Base-by-base conservation (phyloP, 2,329 filamentous ascomycete genomes). In the Beauveria brongniartii region DNA sequence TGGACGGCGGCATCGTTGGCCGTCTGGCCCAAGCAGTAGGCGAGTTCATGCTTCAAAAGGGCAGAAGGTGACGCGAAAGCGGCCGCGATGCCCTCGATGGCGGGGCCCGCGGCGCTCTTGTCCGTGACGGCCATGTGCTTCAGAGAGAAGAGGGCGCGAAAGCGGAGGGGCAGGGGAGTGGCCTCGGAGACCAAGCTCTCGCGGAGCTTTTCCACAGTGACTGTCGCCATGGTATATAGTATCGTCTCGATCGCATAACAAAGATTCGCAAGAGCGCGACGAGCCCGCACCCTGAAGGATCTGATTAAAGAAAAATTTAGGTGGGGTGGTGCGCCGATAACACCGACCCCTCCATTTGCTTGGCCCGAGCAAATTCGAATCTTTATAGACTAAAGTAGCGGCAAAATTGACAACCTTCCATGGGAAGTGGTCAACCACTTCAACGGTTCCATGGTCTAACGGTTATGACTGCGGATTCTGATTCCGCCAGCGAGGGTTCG, bases 111-210 rank as follows among this genome's bases (percentile, higher is more conserved):
- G 37, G 75, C 71, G 66, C 88, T 85, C 20, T 88, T 83, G 47
- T 86, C 85, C 8, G 87, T 83, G 62, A 84, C 87, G 53, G 94
- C 93, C 63, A 97, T 80, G 73, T 97, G 90, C 79, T 99, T 99
- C 63, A 99, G 86, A 20, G 93, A 97, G 80, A 99, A 99, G 68
- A 99, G 89, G 48, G 94, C 93, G 69, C 94, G 91, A 77, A 97
- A 99, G 65, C 94, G 91, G 65, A 91, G 82, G 44, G 92, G 89
- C 59, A 99, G 89, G 51, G 92, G 86, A 64, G 90, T 88, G 16
- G 82, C 77, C 78, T 97, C 94, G 54, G 89, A 88, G 68, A 83
- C 87, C 63, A 99, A 85, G 63, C 88, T 89, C 69, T 88, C 82
- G 70, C 91, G 88, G 57, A 95, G 82, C 62, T 81, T 78, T 61